These are phyloP conservation scores for Ascochyta fabae DNA, from an alignment of 2,329 filamentous ascomycete species.

Conservation along the genomic window DNA sequence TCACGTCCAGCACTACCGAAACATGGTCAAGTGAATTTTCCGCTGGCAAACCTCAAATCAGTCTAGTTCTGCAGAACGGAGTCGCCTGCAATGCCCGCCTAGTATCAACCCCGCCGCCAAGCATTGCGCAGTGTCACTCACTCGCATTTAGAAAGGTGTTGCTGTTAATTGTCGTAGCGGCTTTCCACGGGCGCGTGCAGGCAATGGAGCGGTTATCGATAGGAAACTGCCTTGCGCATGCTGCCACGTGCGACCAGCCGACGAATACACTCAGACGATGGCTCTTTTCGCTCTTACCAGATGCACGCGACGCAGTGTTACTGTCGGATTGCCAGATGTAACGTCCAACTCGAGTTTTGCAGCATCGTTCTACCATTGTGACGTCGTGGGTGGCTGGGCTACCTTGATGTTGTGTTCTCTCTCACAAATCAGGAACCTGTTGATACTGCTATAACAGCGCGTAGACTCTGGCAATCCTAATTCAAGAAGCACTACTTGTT, in stretches of 20 bases:
- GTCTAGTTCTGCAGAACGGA: not conserved
- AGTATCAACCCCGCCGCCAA: not conserved
- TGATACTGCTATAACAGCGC: not conserved
- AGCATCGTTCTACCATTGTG: not conserved
- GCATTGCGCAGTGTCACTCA: not conserved
- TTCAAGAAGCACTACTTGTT: not conserved
- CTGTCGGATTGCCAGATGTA: conserved; percentile 7
- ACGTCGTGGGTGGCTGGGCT: conserved; percentile 1
- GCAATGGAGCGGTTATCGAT: not conserved
- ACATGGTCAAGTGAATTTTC: not conserved
- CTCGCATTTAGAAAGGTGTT: too few species aligned
- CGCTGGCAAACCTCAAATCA: not conserved
- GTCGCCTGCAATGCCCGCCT: not conserved
- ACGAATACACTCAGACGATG: not conserved
- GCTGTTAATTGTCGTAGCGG: too few species aligned
- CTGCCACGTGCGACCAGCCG: conserved; percentile 2
- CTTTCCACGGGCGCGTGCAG: too few species aligned
- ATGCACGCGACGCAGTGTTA: conserved; percentile 4
- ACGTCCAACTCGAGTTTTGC: conserved; percentile 1
- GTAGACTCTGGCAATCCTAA: not conserved
- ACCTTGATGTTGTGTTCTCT: not conserved
- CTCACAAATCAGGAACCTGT: not conserved
- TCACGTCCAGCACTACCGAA: not conserved
- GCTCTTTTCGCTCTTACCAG: not conserved
- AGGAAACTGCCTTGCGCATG: not conserved